phyloP scores from a whole-genome alignment of 257 asterid species.

The Nicotiana paniculata region DNA sequence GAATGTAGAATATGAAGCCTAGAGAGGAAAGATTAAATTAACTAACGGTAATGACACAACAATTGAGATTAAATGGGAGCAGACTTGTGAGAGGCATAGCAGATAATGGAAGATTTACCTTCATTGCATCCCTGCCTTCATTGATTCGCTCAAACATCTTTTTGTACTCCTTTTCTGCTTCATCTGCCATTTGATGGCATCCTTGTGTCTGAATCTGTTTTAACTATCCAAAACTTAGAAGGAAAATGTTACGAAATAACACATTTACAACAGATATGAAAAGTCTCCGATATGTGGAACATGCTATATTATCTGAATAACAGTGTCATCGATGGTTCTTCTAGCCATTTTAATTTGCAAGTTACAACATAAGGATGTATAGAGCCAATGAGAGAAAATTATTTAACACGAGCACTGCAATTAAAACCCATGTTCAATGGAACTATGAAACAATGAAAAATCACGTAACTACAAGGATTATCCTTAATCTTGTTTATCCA shows the following conservation, averaged over 20 bases:
- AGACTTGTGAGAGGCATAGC: neutral
- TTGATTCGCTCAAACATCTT: slow-evolving; percentile 53
- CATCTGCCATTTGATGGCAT: slow-evolving; percentile 67
- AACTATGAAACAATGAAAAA: neutral
- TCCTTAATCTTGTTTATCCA: neutral
- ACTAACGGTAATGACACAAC: neutral
- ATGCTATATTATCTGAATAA: neutral
- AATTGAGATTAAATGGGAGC: neutral
- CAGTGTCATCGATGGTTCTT: neutral
- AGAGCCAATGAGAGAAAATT: neutral
- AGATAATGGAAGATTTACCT: slow-evolving; percentile 33
- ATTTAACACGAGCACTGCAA: neutral
- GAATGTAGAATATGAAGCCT: slow-evolving; percentile 75
- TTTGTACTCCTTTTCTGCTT: slow-evolving; percentile 70
- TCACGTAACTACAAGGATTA: neutral
- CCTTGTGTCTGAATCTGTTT: slow-evolving; percentile 74
- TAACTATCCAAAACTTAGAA: slow-evolving; percentile 2
- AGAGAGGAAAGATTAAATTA: slow-evolving; percentile 28
- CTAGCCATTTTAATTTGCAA: neutral
- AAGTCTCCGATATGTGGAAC: neutral
- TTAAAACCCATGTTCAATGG: neutral
- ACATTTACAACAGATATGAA: neutral
- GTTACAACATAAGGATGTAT: neutral
- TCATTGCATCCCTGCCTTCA: slow-evolving; percentile 78
- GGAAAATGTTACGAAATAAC: neutral